Percentiles rank a stretch among this genome's conserved stretches.
phyloP scores from a whole-genome alignment of 2,329 filamentous ascomycete species.

The Alternaria sp. region DNA sequence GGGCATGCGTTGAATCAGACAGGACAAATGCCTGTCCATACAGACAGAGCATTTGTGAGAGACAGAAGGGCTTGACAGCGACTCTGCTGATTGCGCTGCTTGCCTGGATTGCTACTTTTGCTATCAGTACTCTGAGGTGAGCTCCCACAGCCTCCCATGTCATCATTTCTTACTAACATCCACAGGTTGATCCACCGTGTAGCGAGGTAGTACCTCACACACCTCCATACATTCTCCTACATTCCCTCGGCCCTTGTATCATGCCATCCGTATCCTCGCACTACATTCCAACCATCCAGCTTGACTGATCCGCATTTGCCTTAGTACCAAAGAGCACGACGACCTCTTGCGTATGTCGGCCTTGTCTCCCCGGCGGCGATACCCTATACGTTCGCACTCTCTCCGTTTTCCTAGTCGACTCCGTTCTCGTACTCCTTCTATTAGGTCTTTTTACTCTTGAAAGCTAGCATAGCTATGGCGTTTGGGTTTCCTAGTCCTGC shows the following conservation, averaged over 20 bases:
- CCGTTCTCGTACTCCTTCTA: conserved; percentile 12
- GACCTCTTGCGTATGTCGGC: conserved; percentile 11
- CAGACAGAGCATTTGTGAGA: conserved; percentile 62
- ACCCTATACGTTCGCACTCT: conserved; percentile 7
- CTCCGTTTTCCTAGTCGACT: conserved; percentile 19
- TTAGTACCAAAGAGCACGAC: conserved; percentile 7
- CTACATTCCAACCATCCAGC: conserved; percentile 5
- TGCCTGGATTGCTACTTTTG: conserved; percentile 91
- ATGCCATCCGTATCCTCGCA: conserved; percentile 5
- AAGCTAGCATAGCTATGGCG: conserved; percentile 15
- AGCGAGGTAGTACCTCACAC: conserved; percentile 35
- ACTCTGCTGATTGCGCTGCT: conserved; percentile 83
- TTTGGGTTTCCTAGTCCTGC: conserved; percentile 6
- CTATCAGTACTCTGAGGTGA: conserved; percentile 68
- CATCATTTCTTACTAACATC: conserved; percentile 12
- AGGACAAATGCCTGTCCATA: conserved; percentile 31
- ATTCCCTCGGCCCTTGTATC: conserved; percentile 8
- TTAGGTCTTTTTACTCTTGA: conserved; percentile 16
- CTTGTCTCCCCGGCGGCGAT: conserved; percentile 10
- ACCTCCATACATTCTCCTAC: conserved; percentile 3
- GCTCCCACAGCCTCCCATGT: not conserved
- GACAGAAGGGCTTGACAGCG: conserved; percentile 75
- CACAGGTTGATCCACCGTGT: conserved; percentile 41
- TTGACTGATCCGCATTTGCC: conserved; percentile 5
- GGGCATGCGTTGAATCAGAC: conserved; percentile 54